phyloP scores from a whole-genome alignment of 2,329 filamentous ascomycete species.

The Bipolaris bicolor region DNA sequence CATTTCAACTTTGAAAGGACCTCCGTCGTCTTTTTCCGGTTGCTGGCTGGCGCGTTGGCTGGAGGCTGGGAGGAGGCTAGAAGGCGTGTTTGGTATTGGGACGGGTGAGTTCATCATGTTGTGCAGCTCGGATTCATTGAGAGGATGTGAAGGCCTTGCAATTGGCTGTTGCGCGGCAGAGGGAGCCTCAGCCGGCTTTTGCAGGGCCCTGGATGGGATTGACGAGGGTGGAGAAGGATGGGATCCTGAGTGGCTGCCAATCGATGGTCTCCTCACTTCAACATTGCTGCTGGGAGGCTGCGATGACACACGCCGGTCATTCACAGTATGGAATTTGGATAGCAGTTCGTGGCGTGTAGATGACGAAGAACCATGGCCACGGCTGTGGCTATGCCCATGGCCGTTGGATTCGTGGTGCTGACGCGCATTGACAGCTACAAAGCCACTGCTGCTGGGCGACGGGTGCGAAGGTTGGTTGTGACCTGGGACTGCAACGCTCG shows the following conservation, averaged over 20 bases:
- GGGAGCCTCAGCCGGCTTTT: slow-evolving; percentile 31
- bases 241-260: slow-evolving; percentile 30
- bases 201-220: slow-evolving; percentile 34
- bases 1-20: slow-evolving; percentile 69
- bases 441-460: slow-evolving; percentile 56
- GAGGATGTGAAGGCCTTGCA: slow-evolving; percentile 30
- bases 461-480: slow-evolving; percentile 29
- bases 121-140: slow-evolving; percentile 49
- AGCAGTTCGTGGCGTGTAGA: slow-evolving; percentile 65
- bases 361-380: slow-evolving; percentile 58
- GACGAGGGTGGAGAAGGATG: slow-evolving; percentile 36
- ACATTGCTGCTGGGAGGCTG: slow-evolving; percentile 33
- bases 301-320: slow-evolving; percentile 54
- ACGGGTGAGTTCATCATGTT: slow-evolving; percentile 55
- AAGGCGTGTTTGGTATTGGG: slow-evolving; percentile 62
- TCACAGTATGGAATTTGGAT: slow-evolving; percentile 67
- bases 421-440: slow-evolving; percentile 64
- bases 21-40: slow-evolving; percentile 62
- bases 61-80: slow-evolving; percentile 58
- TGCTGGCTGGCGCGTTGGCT: slow-evolving; percentile 47
- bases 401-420: slow-evolving; percentile 48
- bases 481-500: slow-evolving; percentile 19
- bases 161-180: slow-evolving; percentile 25
- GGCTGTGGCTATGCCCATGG: slow-evolving; percentile 34
- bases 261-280: slow-evolving; percentile 39